A percentile compares a stretch with the other conserved stretches of the same genome.
phyloP scores from a whole-genome alignment of 192 early-diverging fungal species.

The Coemansia sp. region DNA sequence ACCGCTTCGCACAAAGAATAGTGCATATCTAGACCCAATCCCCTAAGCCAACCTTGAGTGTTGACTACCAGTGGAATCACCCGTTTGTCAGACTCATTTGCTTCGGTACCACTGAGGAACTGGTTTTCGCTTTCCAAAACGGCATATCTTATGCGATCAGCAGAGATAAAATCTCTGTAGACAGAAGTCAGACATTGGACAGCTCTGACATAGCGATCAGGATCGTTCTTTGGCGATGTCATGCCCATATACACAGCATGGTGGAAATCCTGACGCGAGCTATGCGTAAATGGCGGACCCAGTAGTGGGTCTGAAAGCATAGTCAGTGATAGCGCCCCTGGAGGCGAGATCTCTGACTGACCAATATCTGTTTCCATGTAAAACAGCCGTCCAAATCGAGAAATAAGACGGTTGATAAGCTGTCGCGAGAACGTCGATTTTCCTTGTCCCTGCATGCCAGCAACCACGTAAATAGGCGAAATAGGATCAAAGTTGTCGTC shows the following conservation, averaged over 20 bases:
- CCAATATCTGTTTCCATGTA: conserved; percentile 93
- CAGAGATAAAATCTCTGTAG: conserved; percentile 54
- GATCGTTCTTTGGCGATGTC: conserved; percentile 73
- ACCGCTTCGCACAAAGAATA: conserved; percentile 62
- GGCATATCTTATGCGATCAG: neutral
- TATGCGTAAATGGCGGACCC: conserved; percentile 84
- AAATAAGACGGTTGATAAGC: conserved; percentile 73
- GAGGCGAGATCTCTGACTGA: conserved; percentile 84
- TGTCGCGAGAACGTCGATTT: conserved; percentile 88
- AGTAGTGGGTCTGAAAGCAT: conserved; percentile 68
- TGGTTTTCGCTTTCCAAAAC: conserved; percentile 6
- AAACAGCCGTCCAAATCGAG: conserved; percentile 66
- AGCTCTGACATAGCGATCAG: conserved; percentile 76
- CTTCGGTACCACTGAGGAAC: neutral
- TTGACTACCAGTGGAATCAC: conserved; percentile 88
- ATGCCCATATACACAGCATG: conserved; percentile 76
- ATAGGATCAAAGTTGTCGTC: conserved; percentile 36
- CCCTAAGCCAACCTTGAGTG: conserved; percentile 93
- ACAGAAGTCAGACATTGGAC: conserved; percentile 61
- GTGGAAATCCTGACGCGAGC: conserved; percentile 56
- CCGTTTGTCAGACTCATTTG: conserved; percentile 24
- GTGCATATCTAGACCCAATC: conserved; percentile 82
- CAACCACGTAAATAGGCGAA: conserved; percentile 62
- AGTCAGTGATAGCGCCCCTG: conserved; percentile 79
- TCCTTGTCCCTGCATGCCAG: conserved; percentile 80